A percentile compares a stretch with the other conserved stretches of the same genome.
Evolutionary conservation across 352 stramenopile species (phyloP).

Genomic region (Phytophthora sp.): DNA sequence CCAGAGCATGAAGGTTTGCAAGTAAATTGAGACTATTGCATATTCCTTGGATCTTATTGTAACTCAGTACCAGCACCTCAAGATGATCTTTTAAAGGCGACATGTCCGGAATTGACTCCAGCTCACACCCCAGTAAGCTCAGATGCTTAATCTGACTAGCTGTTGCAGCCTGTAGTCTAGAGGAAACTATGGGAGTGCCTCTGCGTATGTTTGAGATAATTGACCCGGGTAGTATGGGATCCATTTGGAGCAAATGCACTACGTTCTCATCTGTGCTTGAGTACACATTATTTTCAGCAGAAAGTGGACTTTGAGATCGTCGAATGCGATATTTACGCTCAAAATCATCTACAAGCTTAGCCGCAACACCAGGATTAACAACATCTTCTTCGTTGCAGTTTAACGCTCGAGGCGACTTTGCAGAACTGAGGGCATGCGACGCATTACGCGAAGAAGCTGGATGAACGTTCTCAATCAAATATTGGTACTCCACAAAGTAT

Average conservation of each 20-base stretch:
- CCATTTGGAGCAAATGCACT: constrained; percentile 47
- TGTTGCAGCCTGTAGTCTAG: constrained; percentile 19
- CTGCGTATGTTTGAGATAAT: background rate
- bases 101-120: constrained; percentile 60
- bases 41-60: constrained; percentile 68
- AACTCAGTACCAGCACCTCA: constrained; percentile 70
- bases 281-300: constrained; percentile 13
- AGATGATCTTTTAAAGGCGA: constrained; percentile 42
- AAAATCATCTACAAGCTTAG: constrained; percentile 54
- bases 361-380: constrained; percentile 37
- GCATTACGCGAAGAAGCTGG: constrained; percentile 6
- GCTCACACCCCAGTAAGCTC: constrained; percentile 56
- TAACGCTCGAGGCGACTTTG: constrained; percentile 9
- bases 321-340: constrained; percentile 66
- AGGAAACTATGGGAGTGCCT: background rate
- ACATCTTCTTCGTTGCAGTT: constrained; percentile 32
- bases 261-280: constrained; percentile 33
- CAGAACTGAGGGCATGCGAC: background rate
- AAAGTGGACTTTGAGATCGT: constrained; percentile 34
- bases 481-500: constrained; percentile 89
- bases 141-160: constrained; percentile 45
- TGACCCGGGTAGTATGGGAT: constrained; percentile 35
- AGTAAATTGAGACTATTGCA: constrained; percentile 39
- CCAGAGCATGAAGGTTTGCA: constrained; percentile 47
- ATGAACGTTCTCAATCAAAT: constrained; percentile 24